These are phyloP conservation scores for Solanum sitiens DNA, from an alignment of 257 asterid genomes.

Conservation along the genomic window DNA sequence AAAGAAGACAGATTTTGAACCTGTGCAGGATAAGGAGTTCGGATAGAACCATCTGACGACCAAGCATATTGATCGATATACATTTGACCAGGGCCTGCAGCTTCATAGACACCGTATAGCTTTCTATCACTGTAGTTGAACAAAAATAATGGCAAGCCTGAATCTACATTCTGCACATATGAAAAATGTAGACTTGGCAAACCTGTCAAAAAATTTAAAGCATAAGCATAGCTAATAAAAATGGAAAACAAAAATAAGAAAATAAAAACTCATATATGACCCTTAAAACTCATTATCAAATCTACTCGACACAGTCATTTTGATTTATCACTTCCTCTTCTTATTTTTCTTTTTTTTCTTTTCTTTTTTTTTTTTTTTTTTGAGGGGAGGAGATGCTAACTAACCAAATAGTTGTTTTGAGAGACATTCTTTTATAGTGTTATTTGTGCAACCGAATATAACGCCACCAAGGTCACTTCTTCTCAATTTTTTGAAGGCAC, in stretches of 20 bases:
- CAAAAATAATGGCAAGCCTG: conserved; percentile 76
- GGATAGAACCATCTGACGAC: conserved; percentile 66
- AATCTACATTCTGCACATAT: conserved; percentile 61
- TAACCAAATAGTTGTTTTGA: conserved; percentile 27
- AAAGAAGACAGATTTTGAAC: conserved; percentile 21
- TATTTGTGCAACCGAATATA: conserved; percentile 30
- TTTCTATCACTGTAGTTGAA: conserved; percentile 57
- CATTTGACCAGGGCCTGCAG: conserved; percentile 70
- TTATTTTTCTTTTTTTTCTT: no score
- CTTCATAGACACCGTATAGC: conserved; percentile 75
- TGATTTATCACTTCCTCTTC: neutral
- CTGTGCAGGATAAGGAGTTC: conserved; percentile 78
- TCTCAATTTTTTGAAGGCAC: conserved; percentile 12
- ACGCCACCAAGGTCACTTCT: conserved; percentile 29
- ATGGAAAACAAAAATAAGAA: neutral
- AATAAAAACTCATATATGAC: neutral
- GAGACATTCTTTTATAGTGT: conserved; percentile 25
- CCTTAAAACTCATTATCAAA: neutral
- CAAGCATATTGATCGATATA: conserved; percentile 77
- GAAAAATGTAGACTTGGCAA: conserved; percentile 53
- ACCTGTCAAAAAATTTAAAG: conserved; percentile 32
- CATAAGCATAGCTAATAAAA: neutral
- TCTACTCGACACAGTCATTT: neutral
- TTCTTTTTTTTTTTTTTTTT: no score
- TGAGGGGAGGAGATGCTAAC: neutral